Evolutionary conservation across 345 rosid genomes (phyloP).

Genomic region (Hirschfeldia incana): DNA sequence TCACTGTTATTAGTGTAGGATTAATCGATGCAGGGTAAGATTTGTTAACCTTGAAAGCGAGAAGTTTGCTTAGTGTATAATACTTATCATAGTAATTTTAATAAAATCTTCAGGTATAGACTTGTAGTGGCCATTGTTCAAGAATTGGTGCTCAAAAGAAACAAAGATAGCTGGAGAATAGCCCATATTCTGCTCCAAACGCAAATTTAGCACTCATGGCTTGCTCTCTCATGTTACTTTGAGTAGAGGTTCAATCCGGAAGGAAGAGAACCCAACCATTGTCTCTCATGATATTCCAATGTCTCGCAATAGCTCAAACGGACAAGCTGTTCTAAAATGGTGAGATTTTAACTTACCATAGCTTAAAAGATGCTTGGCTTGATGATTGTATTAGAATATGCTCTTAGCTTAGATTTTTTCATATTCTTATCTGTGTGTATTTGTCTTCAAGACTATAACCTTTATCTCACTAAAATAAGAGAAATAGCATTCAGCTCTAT

Average conservation of each 20-base stretch:
- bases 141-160: neutral
- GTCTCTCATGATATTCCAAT: neutral
- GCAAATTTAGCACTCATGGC: neutral
- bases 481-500: conserved; percentile 24
- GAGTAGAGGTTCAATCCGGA: too few relatives aligned
- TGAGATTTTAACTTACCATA: too few relatives aligned
- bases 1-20: neutral
- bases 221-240: neutral
- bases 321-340: neutral
- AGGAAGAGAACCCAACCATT: neutral
- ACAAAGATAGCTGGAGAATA: neutral
- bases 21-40: neutral
- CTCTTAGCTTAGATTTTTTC: neutral
- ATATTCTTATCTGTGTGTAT: neutral
- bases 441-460: too few relatives aligned
- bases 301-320: neutral
- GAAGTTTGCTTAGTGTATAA: neutral
- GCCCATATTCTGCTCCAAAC: neutral
- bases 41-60: neutral
- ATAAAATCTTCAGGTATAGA: neutral
- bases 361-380: too few relatives aligned
- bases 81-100: neutral
- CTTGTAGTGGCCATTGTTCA: neutral
- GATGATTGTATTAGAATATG: neutral
- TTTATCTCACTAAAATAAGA: too few relatives aligned